Percentiles rank a stretch among this genome's conserved stretches.
Conservation (phyloP, 2,329 filamentous ascomycete genomes). For the Paecilomyces dactylethromorphus region DNA sequence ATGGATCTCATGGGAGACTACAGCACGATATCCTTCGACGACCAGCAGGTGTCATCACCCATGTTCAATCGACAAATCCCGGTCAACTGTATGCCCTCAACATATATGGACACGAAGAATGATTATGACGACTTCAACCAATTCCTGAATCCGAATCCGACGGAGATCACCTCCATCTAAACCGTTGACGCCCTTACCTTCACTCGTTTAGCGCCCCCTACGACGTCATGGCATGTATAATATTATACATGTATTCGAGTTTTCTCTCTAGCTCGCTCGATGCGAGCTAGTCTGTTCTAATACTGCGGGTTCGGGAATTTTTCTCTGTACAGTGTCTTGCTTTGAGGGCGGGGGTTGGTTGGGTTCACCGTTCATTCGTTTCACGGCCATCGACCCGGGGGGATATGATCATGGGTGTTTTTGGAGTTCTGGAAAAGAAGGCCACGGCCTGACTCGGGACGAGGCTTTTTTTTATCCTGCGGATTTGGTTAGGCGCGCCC, state of each 20-base stretch:
- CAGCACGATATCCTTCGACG: conserved; percentile 25
- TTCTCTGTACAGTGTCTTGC: not conserved
- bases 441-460: not conserved
- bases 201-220: not conserved
- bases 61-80: conserved; percentile 30
- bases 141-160: conserved; percentile 32
- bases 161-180: conserved; percentile 31
- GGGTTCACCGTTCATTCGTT: not conserved
- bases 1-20: conserved; percentile 29
- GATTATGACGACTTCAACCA: conserved; percentile 36
- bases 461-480: not conserved
- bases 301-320: not conserved
- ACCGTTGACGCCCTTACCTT: not conserved
- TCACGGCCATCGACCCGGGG: not conserved
- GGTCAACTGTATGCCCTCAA: conserved; percentile 26
- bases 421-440: not conserved
- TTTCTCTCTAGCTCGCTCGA: not conserved
- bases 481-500: not conserved
- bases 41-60: conserved; percentile 22
- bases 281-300: not conserved
- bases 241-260: not conserved
- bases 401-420: not conserved
- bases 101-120: conserved; percentile 22
- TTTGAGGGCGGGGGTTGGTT: not conserved
- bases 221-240: conserved; percentile 3